Percentiles rank a stretch among this genome's conserved stretches.
Conservation (phyloP, 768 basidiomycete genomes). For the Termitomyces heimii region DNA sequence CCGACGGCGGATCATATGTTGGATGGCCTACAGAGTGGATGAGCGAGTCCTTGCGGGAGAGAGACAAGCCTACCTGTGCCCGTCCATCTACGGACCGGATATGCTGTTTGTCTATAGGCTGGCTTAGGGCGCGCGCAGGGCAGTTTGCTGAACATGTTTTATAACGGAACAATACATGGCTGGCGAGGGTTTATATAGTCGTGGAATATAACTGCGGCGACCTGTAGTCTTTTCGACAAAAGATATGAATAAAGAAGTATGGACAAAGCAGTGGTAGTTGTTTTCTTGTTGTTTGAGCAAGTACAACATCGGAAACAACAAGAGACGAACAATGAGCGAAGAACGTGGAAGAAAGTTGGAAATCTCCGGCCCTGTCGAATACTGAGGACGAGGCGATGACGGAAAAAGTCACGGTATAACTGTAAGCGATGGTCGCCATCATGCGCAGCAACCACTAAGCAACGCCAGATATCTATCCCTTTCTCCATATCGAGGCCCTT, state of each 20-base stretch:
- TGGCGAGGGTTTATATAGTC: neutral
- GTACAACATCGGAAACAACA: neutral
- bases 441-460: slow-evolving; percentile 7
- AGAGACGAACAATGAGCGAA: neutral
- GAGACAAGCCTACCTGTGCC: neutral
- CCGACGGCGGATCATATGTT: slow-evolving; percentile 1
- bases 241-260: neutral
- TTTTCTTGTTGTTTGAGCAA: neutral
- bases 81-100: neutral
- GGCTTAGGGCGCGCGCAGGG: neutral
- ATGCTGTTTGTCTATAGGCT: slow-evolving; percentile 3
- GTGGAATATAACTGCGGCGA: neutral
- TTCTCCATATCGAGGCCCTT: neutral
- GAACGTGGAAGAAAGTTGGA: neutral
- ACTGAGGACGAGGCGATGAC: neutral
- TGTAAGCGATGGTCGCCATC: slow-evolving; percentile 2
- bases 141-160: slow-evolving; percentile 3
- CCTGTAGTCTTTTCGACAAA: neutral
- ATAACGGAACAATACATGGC: neutral
- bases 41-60: neutral
- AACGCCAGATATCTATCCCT: neutral
- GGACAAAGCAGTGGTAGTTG: neutral
- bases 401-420: slow-evolving; percentile 1
- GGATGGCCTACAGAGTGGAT: neutral
- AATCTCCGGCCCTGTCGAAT: neutral